Evolutionary conservation across 164 flowering plant species (phyloP).

Genomic region (Magnolia changhungtana): DNA sequence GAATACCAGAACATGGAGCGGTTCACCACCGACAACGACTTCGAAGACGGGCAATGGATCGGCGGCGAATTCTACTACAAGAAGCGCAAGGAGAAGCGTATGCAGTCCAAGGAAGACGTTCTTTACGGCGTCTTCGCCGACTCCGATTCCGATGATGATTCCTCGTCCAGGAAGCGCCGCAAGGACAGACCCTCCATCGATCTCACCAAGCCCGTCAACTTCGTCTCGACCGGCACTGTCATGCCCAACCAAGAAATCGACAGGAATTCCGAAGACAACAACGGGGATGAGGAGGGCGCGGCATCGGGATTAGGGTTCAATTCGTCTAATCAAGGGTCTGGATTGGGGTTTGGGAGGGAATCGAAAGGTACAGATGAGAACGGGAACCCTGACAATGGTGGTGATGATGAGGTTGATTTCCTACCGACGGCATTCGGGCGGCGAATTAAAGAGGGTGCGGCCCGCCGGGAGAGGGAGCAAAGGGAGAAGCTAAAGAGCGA

Average conservation of each 20-base stretch:
- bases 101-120: slow-evolving; percentile 70
- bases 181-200: slow-evolving; percentile 26
- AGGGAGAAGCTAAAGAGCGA: slow-evolving; percentile 36
- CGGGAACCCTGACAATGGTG: slow-evolving; percentile 4
- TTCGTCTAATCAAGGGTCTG: slow-evolving; percentile 12
- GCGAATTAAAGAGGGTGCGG: slow-evolving; percentile 68
- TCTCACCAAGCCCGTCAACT: slow-evolving; percentile 76
- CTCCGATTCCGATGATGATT: slow-evolving; percentile 43
- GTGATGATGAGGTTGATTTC: slow-evolving; percentile 30
- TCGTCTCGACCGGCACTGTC: slow-evolving; percentile 74
- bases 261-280: slow-evolving; percentile 19
- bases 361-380: not conserved
- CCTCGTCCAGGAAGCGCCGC: slow-evolving; percentile 38
- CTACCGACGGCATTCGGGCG: slow-evolving; percentile 76
- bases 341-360: slow-evolving; percentile 30
- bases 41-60: slow-evolving; percentile 79
- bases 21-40: slow-evolving; percentile 77
- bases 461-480: slow-evolving; percentile 37
- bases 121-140: slow-evolving; percentile 68
- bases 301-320: slow-evolving; percentile 14
- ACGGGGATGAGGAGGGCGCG: slow-evolving; percentile 15
- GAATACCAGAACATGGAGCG: slow-evolving; percentile 79
- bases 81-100: slow-evolving; percentile 55
- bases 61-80: slow-evolving; percentile 70
- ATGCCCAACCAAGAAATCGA: slow-evolving; percentile 73